Evolutionary conservation across 805 yeast species (phyloP), one percentile per base, ranked within the genome.

Genomic region (Saturnispora hagleri): DNA sequence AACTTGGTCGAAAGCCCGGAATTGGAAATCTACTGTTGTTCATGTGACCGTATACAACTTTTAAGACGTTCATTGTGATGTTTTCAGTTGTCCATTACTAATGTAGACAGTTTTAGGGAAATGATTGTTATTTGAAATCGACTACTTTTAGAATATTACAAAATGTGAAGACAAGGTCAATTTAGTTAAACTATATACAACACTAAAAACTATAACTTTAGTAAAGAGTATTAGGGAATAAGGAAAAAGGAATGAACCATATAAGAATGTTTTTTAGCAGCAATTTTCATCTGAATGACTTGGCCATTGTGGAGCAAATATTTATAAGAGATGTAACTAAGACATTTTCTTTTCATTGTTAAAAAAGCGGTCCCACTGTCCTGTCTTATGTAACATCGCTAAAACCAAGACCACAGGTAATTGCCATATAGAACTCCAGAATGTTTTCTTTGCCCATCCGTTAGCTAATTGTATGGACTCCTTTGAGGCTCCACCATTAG

Each of bases 391-490:
- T 48, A 93, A 66, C 89, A 93, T 91, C 1, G 98, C 97, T 54
- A 93, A 71, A 18, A 89, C 84, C 50, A 93, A 71, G 15, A 95
- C 84, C 0, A 86, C 90, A 0, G 99, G 99, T 45, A 93, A 70
- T 60, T 93, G 98, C 82, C 91, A 81, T 1, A 93, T 96, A 27
- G 96, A 85, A 40, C 95, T 88, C 95, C 96, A 87, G 66, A 93
- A 93, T 43, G 90, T 75, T 64, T 84, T 84, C 54, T 86, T 82
- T 1, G 99, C 98, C 65, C 80, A 83, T 2, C 72, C 58, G 60
- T 78, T 81, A 3, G 95, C 88, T 50, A 75, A 55, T 22, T 74
- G 71, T 47, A 84, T 60, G 0, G 85, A 89, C 56, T 80, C 77
- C n/a, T 79, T 71, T 3, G 82, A 73, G 12, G 72, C 71, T 2